These are phyloP conservation scores for Anacardium occidentale DNA, from an alignment of 345 rosid species.

Conservation along the genomic window DNA sequence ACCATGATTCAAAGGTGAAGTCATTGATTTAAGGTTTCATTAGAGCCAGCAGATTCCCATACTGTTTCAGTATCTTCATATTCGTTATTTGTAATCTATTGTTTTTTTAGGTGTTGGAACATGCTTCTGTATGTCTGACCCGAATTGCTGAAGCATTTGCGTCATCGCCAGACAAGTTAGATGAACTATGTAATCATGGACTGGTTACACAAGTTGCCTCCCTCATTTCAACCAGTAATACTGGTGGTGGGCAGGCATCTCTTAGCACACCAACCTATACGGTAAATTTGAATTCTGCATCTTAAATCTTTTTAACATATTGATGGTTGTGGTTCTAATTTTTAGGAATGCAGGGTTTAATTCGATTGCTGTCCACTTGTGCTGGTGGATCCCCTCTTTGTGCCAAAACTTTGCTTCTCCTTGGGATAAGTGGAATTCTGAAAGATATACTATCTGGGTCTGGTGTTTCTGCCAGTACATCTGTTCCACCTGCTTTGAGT, in stretches of 20 bases:
- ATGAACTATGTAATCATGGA: slow-evolving; percentile 93
- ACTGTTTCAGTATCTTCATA: slow-evolving; percentile 3
- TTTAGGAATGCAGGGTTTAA: slow-evolving; percentile 66
- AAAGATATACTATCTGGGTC: slow-evolving; percentile 87
- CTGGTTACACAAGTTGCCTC: slow-evolving; percentile 94
- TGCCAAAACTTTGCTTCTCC: slow-evolving; percentile 87
- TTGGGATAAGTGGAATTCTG: slow-evolving; percentile 90
- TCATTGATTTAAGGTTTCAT: not conserved
- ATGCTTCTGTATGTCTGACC: slow-evolving; percentile 96
- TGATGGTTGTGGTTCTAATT: slow-evolving; percentile 31
- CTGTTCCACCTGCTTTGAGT: slow-evolving; percentile 85
- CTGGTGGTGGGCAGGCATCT: slow-evolving; percentile 96
- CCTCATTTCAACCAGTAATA: slow-evolving; percentile 83
- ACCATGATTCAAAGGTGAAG: slow-evolving; percentile 87
- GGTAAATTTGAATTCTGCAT: slow-evolving; percentile 37
- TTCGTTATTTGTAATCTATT: slow-evolving; percentile 13
- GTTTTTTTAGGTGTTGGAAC: slow-evolving; percentile 80
- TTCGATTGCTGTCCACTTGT: slow-evolving; percentile 89
- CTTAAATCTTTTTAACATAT: slow-evolving; percentile 10
- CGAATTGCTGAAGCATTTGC: slow-evolving; percentile 98
- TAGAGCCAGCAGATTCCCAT: not conserved
- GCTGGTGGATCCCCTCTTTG: slow-evolving; percentile 97
- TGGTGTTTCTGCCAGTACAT: slow-evolving; percentile 72
- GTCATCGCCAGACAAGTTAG: slow-evolving; percentile 78
- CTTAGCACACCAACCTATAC: slow-evolving; percentile 90